A percentile compares a stretch with the other conserved stretches of the same genome.
Evolutionary conservation across 768 basidiomycete genomes (phyloP).

Genomic region (Sarcodon aspratus): DNA sequence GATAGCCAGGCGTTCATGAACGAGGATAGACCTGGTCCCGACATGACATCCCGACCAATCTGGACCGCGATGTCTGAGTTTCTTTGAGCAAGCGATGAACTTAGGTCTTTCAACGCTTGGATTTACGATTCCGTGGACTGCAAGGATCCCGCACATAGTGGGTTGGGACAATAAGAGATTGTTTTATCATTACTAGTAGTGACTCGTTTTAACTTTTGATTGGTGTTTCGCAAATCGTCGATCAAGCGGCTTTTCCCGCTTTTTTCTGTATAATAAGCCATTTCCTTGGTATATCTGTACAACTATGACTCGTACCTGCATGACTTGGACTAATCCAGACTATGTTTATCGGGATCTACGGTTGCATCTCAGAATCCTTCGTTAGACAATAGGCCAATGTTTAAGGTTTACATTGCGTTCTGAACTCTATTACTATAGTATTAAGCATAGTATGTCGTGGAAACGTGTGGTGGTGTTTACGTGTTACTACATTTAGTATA

Average conservation of each 20-base stretch:
- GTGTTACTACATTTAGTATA: too few relatives aligned
- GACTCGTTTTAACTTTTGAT: background rate
- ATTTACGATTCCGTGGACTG: conserved; percentile 69
- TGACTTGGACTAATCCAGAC: too few relatives aligned
- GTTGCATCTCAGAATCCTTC: too few relatives aligned
- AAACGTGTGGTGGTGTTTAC: too few relatives aligned
- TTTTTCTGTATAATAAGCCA: too few relatives aligned
- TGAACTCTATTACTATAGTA: too few relatives aligned
- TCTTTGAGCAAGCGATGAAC: conserved; percentile 80
- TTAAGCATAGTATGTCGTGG: too few relatives aligned
- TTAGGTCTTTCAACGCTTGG: conserved; percentile 57
- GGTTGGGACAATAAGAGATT: background rate
- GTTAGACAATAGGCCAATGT: too few relatives aligned
- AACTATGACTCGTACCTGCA: too few relatives aligned
- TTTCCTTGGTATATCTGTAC: too few relatives aligned
- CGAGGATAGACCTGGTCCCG: conserved; percentile 70
- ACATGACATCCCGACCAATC: conserved; percentile 98
- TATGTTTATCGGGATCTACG: too few relatives aligned
- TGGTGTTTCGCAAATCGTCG: background rate
- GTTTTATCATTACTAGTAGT: background rate
- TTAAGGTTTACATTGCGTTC: too few relatives aligned
- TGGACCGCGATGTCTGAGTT: conserved; percentile 87
- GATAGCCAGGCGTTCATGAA: conserved; percentile 94
- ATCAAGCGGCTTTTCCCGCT: background rate
- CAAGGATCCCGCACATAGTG: conserved; percentile 88